A percentile compares a stretch with the other conserved stretches of the same genome.
Evolutionary conservation across 2,329 filamentous ascomycete species (phyloP).

Genomic region (Fusarium sp.): DNA sequence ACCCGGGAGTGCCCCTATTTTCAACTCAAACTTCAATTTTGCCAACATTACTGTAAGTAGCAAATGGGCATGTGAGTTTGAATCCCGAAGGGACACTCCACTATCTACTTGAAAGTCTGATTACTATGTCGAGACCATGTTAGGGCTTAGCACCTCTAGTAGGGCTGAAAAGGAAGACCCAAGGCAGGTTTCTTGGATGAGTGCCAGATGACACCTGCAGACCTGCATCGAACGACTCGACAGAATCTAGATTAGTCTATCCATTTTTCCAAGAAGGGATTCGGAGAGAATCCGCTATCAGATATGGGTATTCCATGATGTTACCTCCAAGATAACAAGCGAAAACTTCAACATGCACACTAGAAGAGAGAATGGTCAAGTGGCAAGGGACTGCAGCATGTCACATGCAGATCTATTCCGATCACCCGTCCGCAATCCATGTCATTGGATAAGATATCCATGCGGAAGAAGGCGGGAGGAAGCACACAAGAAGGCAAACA

Average conservation of each 20-base stretch:
- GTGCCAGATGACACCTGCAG: fast-evolving
- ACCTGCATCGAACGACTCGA: neutral
- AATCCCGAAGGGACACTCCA: too few species aligned
- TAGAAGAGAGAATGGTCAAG: neutral
- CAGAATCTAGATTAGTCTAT: neutral
- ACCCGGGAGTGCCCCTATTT: neutral
- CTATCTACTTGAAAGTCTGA: neutral
- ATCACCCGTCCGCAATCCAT: neutral
- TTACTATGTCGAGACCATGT: neutral
- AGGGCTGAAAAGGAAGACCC: neutral
- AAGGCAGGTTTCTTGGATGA: neutral
- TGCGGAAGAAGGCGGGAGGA: neutral
- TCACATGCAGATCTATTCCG: neutral
- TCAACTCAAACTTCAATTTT: neutral
- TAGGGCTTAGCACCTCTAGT: too few species aligned
- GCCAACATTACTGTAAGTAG: neutral
- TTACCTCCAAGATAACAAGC: neutral
- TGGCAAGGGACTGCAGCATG: neutral
- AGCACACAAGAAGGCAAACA: neutral
- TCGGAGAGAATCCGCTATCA: neutral
- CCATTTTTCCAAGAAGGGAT: too few species aligned
- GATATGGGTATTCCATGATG: neutral
- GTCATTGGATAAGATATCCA: neutral
- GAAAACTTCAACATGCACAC: neutral
- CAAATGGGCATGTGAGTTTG: neutral